Conservation (phyloP, 768 basidiomycete species). For the Amylocystis lapponica region DNA sequence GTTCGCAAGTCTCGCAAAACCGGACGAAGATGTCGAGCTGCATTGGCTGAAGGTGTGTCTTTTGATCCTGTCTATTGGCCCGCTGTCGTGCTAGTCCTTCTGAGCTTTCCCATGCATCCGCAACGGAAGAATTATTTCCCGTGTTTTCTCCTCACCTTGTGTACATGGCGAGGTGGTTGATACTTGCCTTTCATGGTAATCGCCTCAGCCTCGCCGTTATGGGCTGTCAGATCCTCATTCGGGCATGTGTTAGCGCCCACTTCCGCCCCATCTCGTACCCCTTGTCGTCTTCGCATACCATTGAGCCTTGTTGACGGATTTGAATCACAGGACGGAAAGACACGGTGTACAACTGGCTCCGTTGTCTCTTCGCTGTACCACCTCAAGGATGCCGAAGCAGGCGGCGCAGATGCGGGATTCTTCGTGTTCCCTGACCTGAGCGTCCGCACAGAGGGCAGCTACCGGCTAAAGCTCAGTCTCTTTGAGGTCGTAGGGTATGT, state of each 20-base stretch:
- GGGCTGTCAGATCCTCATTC: too few species aligned
- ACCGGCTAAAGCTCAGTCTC: slow-evolving; percentile 65
- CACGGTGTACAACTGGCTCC: slow-evolving; percentile 84
- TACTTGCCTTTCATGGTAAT: too few species aligned
- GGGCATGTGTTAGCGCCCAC: too few species aligned
- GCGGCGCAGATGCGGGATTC: slow-evolving; percentile 74
- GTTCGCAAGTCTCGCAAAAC: slow-evolving; percentile 87
- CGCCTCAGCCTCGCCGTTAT: too few species aligned
- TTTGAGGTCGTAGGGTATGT: slow-evolving; percentile 92
- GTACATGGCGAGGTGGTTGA: too few species aligned
- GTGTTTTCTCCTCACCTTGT: background rate
- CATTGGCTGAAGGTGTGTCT: slow-evolving; percentile 71
- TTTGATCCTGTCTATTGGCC: background rate
- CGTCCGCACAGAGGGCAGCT: slow-evolving; percentile 89
- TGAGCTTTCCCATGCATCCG: too few species aligned
- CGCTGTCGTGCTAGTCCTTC: background rate
- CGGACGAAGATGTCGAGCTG: slow-evolving; percentile 83
- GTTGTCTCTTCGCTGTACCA: slow-evolving; percentile 91
- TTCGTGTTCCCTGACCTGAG: slow-evolving; percentile 96
- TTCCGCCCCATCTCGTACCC: background rate
- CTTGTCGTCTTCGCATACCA: background rate
- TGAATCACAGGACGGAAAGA: slow-evolving; percentile 68
- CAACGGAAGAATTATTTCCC: too few species aligned
- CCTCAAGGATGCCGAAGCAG: slow-evolving; percentile 61
- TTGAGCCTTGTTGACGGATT: background rate